phyloP scores from a whole-genome alignment of 768 basidiomycete species.

The Lactarius pseudohatsudake region DNA sequence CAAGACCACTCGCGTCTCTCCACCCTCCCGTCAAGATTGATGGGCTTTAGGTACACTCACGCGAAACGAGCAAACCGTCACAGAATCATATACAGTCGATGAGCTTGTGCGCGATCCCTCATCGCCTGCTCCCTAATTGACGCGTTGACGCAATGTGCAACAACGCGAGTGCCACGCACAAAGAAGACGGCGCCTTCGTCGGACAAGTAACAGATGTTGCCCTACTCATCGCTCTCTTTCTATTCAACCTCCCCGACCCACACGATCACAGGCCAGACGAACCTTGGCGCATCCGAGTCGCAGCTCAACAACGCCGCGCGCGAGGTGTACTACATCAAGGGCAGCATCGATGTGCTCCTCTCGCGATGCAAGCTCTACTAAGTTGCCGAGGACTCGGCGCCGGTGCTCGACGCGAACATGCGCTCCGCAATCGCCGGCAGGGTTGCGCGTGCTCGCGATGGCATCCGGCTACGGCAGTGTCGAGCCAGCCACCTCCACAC shows the following conservation, averaged over 20 bases:
- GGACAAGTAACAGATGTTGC: conserved; percentile 96
- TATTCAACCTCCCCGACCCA: conserved; percentile 67
- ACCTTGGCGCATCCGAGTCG: conserved; percentile 27
- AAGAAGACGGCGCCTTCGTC: conserved; percentile 70
- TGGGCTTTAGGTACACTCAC: conserved; percentile 74
- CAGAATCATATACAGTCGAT: conserved; percentile 73
- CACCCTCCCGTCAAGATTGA: neutral
- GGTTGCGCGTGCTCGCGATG: conserved; percentile 88
- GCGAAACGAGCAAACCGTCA: conserved; percentile 90
- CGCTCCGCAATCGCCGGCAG: conserved; percentile 65
- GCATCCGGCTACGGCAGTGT: conserved; percentile 77
- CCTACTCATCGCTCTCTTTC: conserved; percentile 71
- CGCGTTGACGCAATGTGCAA: too few relatives aligned
- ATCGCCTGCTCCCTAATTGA: too few relatives aligned
- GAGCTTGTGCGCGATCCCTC: conserved; percentile 67
- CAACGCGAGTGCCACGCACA: conserved; percentile 64
- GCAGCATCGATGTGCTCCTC: conserved; percentile 86
- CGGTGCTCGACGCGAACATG: conserved; percentile 67
- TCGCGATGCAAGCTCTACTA: conserved; percentile 87
- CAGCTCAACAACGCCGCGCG: conserved; percentile 40
- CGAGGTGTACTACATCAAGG: conserved; percentile 90
- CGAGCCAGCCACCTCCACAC: conserved; percentile 37
- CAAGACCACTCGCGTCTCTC: conserved; percentile 58
- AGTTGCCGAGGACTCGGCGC: conserved; percentile 86
- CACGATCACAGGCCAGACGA: conserved; percentile 34